These are phyloP conservation scores for Leccinellum luteum DNA, from an alignment of 768 basidiomycete genomes.

Conservation along the genomic window DNA sequence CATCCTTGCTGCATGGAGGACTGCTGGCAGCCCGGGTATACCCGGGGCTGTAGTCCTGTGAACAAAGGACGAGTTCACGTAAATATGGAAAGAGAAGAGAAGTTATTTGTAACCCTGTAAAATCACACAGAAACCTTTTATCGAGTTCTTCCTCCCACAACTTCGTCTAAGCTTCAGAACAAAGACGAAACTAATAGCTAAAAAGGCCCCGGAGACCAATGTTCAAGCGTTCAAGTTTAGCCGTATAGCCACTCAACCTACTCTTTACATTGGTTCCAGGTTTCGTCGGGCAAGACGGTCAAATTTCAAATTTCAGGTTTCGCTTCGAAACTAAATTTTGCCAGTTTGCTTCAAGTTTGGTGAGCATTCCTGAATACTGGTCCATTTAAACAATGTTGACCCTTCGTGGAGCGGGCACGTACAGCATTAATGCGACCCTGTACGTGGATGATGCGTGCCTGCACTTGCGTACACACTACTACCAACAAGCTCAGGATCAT, in stretches of 20 bases:
- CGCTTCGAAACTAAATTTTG: not conserved
- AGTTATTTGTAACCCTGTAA: constrained; percentile 2
- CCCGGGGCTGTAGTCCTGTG: constrained; percentile 35
- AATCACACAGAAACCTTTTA: not conserved
- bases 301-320: not conserved
- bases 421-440: too few relatives aligned
- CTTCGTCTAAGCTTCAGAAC: not conserved
- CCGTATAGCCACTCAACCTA: too few relatives aligned
- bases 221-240: not conserved
- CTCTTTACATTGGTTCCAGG: not conserved
- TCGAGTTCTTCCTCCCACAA: constrained; percentile 1
- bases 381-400: not conserved
- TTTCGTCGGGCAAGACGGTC: not conserved
- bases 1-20: constrained; percentile 85
- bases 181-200: not conserved
- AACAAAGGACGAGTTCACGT: constrained; percentile 12
- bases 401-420: too few relatives aligned
- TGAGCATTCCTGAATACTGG: not conserved
- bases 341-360: not conserved
- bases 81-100: not conserved
- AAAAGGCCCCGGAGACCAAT: not conserved
- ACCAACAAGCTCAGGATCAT: too few relatives aligned
- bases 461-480: too few relatives aligned
- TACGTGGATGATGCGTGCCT: too few relatives aligned
- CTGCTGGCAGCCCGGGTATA: constrained; percentile 71